These are phyloP conservation scores for Leptographium wingfieldii DNA, from an alignment of 2,329 filamentous ascomycete species.

Conservation along the genomic window DNA sequence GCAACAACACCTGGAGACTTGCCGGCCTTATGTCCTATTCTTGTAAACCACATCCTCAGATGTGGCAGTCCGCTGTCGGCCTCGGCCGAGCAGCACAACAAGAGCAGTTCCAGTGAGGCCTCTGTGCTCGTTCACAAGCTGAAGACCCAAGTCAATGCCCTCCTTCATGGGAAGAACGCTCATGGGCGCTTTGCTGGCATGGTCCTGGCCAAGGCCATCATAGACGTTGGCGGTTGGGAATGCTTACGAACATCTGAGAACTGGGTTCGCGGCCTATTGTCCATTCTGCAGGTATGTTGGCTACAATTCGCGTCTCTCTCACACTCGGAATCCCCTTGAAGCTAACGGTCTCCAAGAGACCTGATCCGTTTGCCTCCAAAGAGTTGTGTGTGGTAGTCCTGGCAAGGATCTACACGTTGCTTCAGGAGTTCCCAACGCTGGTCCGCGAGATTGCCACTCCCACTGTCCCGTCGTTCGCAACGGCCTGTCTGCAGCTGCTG, in stretches of 20 bases:
- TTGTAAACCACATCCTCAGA: conserved; percentile 47
- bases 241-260: conserved; percentile 57
- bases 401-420: conserved; percentile 71
- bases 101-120: conserved; percentile 49
- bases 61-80: conserved; percentile 51
- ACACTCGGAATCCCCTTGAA: no score
- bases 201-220: conserved; percentile 63
- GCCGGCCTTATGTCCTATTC: conserved; percentile 56
- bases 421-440: conserved; percentile 71
- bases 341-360: conserved; percentile 41
- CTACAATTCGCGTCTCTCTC: not conserved
- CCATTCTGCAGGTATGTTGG: conserved; percentile 51
- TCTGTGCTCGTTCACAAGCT: conserved; percentile 68
- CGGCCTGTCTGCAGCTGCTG: conserved; percentile 56
- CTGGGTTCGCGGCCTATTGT: conserved; percentile 68
- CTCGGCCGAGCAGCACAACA: conserved; percentile 41
- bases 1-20: conserved; percentile 62
- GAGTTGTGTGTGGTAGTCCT: conserved; percentile 65
- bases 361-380: conserved; percentile 62
- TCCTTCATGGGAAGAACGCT: conserved; percentile 63
- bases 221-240: conserved; percentile 80
- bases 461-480: conserved; percentile 61
- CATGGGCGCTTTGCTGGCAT: conserved; percentile 69
- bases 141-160: conserved; percentile 62
- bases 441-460: conserved; percentile 81